phyloP scores from a whole-genome alignment of 139 green algal species.

The Zygnema cylindricum region DNA sequence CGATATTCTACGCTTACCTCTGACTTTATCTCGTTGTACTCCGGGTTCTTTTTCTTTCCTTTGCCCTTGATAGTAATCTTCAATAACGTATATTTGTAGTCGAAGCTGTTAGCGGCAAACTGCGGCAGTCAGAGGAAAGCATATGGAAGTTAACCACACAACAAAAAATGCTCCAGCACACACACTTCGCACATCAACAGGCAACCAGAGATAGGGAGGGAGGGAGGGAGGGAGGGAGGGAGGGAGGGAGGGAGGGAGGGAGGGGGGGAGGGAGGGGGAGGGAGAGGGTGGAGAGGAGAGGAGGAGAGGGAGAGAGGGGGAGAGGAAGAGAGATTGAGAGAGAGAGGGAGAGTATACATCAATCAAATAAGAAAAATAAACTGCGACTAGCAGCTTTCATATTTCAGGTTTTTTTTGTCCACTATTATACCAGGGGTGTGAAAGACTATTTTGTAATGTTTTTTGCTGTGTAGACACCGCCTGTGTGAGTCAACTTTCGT shows the following conservation, averaged over 20 bases:
- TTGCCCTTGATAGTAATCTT: slow-evolving; percentile 2
- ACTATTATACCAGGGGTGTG: no score
- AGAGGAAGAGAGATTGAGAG: no score
- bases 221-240: neutral
- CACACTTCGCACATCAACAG: neutral
- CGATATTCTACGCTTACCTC: slow-evolving; percentile 38
- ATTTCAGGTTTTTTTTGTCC: no score
- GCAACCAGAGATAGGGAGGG: neutral
- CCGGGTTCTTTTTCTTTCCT: slow-evolving; percentile 6
- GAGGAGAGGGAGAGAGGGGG: neutral
- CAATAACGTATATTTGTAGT: slow-evolving; percentile 55
- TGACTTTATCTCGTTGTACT: slow-evolving; percentile 47
- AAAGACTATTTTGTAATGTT: no score
- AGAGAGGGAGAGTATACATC: no score
- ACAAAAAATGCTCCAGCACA: neutral
- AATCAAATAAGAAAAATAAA: no score
- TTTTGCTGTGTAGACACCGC: no score
- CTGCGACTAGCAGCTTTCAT: no score
- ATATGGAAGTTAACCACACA: neutral
- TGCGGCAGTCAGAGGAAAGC: neutral
- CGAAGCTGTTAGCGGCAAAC: slow-evolving; percentile 57
- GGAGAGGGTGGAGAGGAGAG: neutral
- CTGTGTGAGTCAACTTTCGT: no score
- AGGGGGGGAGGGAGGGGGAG: neutral
- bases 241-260: neutral